Conservation (phyloP, 768 basidiomycete genomes). For the Dentipellis fragilis region DNA sequence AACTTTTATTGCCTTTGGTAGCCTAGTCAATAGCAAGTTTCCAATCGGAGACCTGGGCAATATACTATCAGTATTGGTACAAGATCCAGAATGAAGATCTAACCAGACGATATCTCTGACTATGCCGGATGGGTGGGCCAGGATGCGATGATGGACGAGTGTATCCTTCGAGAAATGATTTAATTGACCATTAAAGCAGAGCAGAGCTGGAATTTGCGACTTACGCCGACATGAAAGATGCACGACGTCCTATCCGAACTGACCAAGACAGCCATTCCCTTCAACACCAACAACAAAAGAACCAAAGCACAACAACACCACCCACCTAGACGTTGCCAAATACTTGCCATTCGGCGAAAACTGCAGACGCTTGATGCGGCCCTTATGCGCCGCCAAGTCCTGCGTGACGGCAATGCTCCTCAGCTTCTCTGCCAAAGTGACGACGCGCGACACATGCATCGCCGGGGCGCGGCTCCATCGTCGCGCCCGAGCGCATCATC, state of each 20-base stretch:
- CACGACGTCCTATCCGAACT: conserved; percentile 67
- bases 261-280: not conserved
- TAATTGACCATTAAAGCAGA: not conserved
- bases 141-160: conserved; percentile 47
- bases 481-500: conserved; percentile 25
- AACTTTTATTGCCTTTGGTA: conserved; percentile 53
- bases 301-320: conserved; percentile 2
- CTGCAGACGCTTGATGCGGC: conserved; percentile 61
- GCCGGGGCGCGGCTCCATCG: conserved; percentile 15
- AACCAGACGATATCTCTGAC: conserved; percentile 71
- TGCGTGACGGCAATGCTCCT: conserved; percentile 43
- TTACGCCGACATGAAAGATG: conserved; percentile 57
- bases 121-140: conserved; percentile 61
- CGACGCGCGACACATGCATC: conserved; percentile 38
- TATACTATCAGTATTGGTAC: not conserved
- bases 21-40: conserved; percentile 51
- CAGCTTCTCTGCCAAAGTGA: conserved; percentile 45
- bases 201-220: conserved; percentile 10
- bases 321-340: conserved; percentile 60
- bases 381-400: conserved; percentile 54
- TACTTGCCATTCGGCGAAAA: conserved; percentile 71
- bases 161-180: conserved; percentile 31
- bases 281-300: not conserved
- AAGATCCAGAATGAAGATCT: conserved; percentile 1
- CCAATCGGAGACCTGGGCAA: conserved; percentile 52